These are phyloP conservation scores for Aspergillus funiculosus DNA, from an alignment of 495 filamentous ascomycete genomes.

Conservation along the genomic window DNA sequence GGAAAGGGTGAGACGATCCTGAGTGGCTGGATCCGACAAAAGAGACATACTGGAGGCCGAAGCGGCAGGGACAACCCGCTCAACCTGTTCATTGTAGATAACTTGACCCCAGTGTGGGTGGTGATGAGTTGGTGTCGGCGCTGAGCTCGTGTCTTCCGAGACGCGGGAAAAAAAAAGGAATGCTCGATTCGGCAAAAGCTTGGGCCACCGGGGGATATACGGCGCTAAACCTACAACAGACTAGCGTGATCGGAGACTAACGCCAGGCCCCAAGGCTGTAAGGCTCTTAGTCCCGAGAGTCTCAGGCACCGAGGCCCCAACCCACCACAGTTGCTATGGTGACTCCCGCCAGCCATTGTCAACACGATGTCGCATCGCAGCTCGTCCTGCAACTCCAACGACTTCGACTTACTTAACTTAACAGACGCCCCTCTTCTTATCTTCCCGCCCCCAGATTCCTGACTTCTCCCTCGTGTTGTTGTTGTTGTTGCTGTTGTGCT, in stretches of 20 bases:
- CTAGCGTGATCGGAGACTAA: conserved; percentile 27
- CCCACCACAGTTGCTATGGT: conserved; percentile 29
- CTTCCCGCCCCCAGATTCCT: conserved; percentile 11
- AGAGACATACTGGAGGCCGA: conserved; percentile 32
- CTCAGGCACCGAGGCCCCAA: conserved; percentile 14
- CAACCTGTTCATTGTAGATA: conserved; percentile 16
- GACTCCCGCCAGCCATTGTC: conserved; percentile 33
- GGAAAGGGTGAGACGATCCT: conserved; percentile 16
- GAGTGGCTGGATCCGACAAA: conserved; percentile 34
- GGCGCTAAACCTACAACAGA: conserved; percentile 20
- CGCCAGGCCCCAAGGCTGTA: conserved; percentile 19
- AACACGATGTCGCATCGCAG: conserved; percentile 21
- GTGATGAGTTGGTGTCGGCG: conserved; percentile 1
- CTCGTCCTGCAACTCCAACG: conserved; percentile 16
- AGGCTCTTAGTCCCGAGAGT: conserved; percentile 15
- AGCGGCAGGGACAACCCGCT: conserved; percentile 34
- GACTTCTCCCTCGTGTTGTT: conserved; percentile 15
- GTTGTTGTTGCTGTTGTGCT: conserved; percentile 15
- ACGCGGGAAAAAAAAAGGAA: conserved; percentile 10
- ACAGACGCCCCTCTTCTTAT: conserved; percentile 13
- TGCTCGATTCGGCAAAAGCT: conserved; percentile 18
- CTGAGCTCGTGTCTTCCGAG: no score
- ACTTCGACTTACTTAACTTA: conserved; percentile 8
- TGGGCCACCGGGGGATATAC: conserved; percentile 11
- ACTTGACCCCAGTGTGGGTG: neutral